Conservation (phyloP, 495 filamentous ascomycete species). For the Aspergillus sclerotiicarbonarius region DNA sequence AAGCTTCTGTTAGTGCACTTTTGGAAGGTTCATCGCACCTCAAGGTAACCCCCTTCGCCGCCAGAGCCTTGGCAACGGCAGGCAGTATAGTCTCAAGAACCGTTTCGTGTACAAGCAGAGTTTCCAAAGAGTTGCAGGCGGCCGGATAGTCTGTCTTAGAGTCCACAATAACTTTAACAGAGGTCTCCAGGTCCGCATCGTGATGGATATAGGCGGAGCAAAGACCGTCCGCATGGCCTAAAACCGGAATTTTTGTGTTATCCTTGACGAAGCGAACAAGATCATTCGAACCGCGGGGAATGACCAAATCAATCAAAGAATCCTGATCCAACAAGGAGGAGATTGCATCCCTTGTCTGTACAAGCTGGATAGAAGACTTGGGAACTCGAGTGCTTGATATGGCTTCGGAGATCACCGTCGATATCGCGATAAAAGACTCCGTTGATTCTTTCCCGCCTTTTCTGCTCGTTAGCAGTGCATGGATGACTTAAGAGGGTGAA, state of each 20-base stretch:
- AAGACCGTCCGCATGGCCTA: conserved; percentile 94
- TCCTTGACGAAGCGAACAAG: conserved; percentile 88
- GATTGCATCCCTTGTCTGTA: conserved; percentile 86
- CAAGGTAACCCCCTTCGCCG: conserved; percentile 74
- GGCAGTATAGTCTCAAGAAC: conserved; percentile 70
- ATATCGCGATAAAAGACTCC: conserved; percentile 87
- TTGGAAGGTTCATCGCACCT: conserved; percentile 75
- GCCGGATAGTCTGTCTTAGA: conserved; percentile 92
- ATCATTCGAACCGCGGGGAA: conserved; percentile 90
- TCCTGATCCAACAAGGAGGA: conserved; percentile 80
- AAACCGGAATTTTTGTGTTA: conserved; percentile 89
- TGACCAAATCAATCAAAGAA: conserved; percentile 87
- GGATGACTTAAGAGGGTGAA: not conserved
- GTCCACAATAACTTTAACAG: conserved; percentile 79
- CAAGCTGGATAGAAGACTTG: conserved; percentile 83
- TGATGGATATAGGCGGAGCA: conserved; percentile 85
- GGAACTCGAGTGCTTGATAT: conserved; percentile 77
- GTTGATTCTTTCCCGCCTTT: conserved; percentile 90
- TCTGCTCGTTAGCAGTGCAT: conserved; percentile 6
- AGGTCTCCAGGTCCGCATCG: conserved; percentile 69
- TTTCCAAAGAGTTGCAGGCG: conserved; percentile 93
- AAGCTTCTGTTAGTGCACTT: conserved; percentile 47
- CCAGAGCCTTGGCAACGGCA: conserved; percentile 64
- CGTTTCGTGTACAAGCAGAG: conserved; percentile 76
- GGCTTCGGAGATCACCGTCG: conserved; percentile 76